phyloP scores from a whole-genome alignment of 179 eudicot species.

The Beta macrorhiza region DNA sequence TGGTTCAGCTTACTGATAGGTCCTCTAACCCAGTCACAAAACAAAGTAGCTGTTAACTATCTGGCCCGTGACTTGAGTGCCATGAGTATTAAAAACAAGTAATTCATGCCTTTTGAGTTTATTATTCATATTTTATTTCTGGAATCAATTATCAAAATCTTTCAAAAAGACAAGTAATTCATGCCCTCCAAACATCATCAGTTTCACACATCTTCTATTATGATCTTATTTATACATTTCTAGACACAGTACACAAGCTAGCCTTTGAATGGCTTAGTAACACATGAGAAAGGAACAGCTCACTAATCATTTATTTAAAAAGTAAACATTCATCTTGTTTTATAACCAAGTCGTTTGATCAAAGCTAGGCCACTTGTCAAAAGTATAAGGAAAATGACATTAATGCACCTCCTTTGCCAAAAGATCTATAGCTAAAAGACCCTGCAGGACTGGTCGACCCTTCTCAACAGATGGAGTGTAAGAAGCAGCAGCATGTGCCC shows the following conservation, averaged over 20 bases:
- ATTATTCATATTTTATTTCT: not conserved
- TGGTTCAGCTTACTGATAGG: not conserved
- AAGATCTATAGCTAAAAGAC: conserved; percentile 89
- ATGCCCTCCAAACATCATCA: conserved; percentile 9
- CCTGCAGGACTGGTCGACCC: conserved; percentile 94
- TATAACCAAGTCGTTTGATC: not conserved
- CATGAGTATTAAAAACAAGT: no score
- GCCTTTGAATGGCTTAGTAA: not conserved
- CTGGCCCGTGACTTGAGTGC: no score
- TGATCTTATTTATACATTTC: not conserved
- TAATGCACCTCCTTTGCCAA: conserved; percentile 81
- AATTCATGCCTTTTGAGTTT: not conserved
- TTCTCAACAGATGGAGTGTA: conserved; percentile 74
- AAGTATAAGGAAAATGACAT: conserved; percentile 15
- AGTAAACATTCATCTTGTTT: not conserved
- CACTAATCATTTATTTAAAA: not conserved
- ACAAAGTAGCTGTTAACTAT: not conserved
- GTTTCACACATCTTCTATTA: not conserved
- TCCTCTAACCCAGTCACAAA: not conserved
- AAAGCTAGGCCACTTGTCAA: conserved; percentile 18
- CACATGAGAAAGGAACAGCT: not conserved
- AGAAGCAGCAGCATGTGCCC: conserved; percentile 70
- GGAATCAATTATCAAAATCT: not conserved
- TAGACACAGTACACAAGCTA: not conserved
- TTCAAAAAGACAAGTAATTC: not conserved